Evolutionary conservation across 768 basidiomycete species (phyloP).

Genomic region (Mycena vulgaris): DNA sequence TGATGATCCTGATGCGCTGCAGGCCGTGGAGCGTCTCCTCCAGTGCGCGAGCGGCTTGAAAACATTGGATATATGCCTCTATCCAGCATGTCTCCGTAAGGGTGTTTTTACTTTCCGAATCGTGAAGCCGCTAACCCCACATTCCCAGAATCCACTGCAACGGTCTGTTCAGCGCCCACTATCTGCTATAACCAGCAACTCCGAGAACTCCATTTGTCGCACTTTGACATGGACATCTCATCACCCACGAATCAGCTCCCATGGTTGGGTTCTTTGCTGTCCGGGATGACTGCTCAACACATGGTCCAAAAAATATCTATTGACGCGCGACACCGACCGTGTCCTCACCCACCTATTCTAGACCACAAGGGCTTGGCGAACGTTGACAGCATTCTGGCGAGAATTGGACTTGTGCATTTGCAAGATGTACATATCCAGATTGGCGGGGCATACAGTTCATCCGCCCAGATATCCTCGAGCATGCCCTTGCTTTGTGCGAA

Average conservation of each 20-base stretch:
- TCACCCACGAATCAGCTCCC: conserved; percentile 34
- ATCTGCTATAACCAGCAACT: conserved; percentile 29
- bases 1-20: conserved; percentile 4
- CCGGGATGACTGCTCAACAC: conserved; percentile 18
- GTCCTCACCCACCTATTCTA: neutral
- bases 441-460: conserved; percentile 1
- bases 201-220: conserved; percentile 21
- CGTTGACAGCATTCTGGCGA: conserved; percentile 16
- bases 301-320: conserved; percentile 12
- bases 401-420: neutral
- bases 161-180: conserved; percentile 13
- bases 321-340: conserved; percentile 24
- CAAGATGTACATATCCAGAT: conserved; percentile 14
- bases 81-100: conserved; percentile 22
- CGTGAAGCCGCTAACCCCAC: neutral
- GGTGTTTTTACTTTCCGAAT: neutral
- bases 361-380: conserved; percentile 14
- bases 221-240: conserved; percentile 28
- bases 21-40: conserved; percentile 25
- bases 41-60: conserved; percentile 17
- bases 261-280: conserved; percentile 18
- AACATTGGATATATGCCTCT: conserved; percentile 21
- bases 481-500: conserved; percentile 9
- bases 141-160: neutral
- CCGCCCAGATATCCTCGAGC: conserved; percentile 5